These are phyloP conservation scores for Spizellomyces punctatus DNA, from an alignment of 192 early-diverging fungal genomes.

Conservation along the genomic window DNA sequence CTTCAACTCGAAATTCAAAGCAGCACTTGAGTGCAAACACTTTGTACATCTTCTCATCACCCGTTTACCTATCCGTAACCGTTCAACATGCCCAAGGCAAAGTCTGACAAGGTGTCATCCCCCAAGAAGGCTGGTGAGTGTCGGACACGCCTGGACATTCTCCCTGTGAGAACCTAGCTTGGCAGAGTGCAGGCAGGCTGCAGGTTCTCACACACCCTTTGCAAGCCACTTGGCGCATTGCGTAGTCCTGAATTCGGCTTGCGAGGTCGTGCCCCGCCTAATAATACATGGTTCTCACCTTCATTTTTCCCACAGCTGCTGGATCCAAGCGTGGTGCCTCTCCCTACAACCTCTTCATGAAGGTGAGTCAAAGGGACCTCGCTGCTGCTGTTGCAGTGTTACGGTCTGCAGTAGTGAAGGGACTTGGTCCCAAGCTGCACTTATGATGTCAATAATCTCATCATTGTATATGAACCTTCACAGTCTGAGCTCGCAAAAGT, in stretches of 20 bases:
- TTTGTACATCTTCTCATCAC: neutral
- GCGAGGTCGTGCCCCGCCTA: neutral
- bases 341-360: slow-evolving; percentile 50
- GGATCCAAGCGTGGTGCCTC: slow-evolving; percentile 32
- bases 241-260: neutral
- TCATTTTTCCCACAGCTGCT: neutral
- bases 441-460: too few species aligned
- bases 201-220: too few species aligned
- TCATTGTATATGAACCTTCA: neutral
- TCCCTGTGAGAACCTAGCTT: neutral
- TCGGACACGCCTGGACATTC: neutral
- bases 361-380: neutral
- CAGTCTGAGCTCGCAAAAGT: slow-evolving; percentile 40
- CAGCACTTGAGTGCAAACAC: neutral
- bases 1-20: neutral
- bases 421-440: too few species aligned
- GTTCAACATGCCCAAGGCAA: slow-evolving; percentile 16
- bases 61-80: neutral
- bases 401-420: too few species aligned
- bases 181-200: neutral
- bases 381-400: too few species aligned
- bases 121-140: slow-evolving; percentile 11
- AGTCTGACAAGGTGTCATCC: slow-evolving; percentile 7
- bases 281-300: neutral
- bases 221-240: too few species aligned